Evolutionary conservation across 805 yeast genomes (phyloP), one percentile per base, ranked within the genome.

Genomic region (Candida gorgasii): DNA sequence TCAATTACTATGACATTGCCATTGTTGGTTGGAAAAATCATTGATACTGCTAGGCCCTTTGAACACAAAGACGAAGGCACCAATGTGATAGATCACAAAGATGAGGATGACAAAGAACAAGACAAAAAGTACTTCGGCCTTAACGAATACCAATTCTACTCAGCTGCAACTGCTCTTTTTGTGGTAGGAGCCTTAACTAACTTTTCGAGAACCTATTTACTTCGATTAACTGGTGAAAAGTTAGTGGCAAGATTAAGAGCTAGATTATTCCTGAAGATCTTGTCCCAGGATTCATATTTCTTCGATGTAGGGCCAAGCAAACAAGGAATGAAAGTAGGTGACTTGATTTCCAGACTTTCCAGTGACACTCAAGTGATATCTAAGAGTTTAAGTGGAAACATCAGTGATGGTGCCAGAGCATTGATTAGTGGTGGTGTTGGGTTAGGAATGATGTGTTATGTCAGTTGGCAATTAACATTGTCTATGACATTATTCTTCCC

Each of bases 361-460:
- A 84, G 87, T 31, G 98, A 92, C 60, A 86, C 97, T 1, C 88
- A 89, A 22, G 80, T 92, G 33, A 95, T 92, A 11, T 78, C 96
- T 5, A 80, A 84, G 54, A 81, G 96, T 0, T 79, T 92, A 14
- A 88, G 97, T 24, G 92, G 86, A 52, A 90, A 92, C 59, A 75
- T 92, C 17, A 84, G 93, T 44, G 97, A 92, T 59, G 98, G 98
- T n/a, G 74, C 89, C 27, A 70, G 97, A 44, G 82, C 97, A 0
- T 61, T 82, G 1, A 79, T 92, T 15, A 81, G 89, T 53, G 96
- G 96, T 1, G 70, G 78, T 36, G 95, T 88, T 30, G 98, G 97
- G 5, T 67, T 90, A 36, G 78, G 87, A 3, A 89, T 90, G 96
- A 92, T 92, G 98, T 71, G 87, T 48, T 80, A 80, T 52, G 93